Evolutionary conservation across 2,329 filamentous ascomycete genomes (phyloP).

Genomic region (Neophaeococcomyces aloes): DNA sequence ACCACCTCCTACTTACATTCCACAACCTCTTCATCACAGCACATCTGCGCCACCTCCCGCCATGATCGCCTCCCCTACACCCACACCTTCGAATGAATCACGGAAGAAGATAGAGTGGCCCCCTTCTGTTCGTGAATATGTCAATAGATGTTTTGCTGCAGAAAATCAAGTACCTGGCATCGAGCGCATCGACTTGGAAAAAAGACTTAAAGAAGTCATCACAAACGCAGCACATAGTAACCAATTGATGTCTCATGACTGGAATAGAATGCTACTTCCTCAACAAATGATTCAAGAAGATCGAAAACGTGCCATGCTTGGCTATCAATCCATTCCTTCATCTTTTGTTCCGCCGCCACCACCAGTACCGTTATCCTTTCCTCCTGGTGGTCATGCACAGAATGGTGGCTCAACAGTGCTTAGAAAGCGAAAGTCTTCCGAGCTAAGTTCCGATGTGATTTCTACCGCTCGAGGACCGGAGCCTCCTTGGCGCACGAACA

Average conservation of each 20-base stretch:
- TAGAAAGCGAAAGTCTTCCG: conserved; percentile 76
- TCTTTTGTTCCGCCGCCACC: conserved; percentile 18
- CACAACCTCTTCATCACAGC: conserved; percentile 21
- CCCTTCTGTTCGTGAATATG: conserved; percentile 71
- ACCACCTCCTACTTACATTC: conserved; percentile 22
- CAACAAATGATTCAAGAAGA: conserved; percentile 71
- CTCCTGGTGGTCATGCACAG: conserved; percentile 16
- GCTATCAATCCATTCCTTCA: conserved; percentile 15
- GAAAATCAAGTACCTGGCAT: conserved; percentile 57
- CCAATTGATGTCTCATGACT: conserved; percentile 64
- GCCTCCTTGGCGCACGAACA: conserved; percentile 68
- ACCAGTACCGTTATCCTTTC: conserved; percentile 18
- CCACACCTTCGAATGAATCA: conserved; percentile 25
- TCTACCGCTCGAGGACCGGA: conserved; percentile 37
- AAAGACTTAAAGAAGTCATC: conserved; percentile 76
- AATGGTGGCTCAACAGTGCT: conserved; percentile 26
- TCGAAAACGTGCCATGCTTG: conserved; percentile 34
- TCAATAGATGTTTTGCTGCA: conserved; percentile 75
- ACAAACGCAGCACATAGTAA: conserved; percentile 66
- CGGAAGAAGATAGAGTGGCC: conserved; percentile 66
- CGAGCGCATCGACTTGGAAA: conserved; percentile 61
- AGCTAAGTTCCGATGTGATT: conserved; percentile 44
- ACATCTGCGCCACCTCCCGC: conserved; percentile 20
- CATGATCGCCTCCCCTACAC: conserved; percentile 27
- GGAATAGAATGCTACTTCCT: conserved; percentile 72